Percentiles rank a stretch among this genome's conserved stretches.
phyloP scores from a whole-genome alignment of 2,329 filamentous ascomycete genomes.

The Dothistroma septosporum region DNA sequence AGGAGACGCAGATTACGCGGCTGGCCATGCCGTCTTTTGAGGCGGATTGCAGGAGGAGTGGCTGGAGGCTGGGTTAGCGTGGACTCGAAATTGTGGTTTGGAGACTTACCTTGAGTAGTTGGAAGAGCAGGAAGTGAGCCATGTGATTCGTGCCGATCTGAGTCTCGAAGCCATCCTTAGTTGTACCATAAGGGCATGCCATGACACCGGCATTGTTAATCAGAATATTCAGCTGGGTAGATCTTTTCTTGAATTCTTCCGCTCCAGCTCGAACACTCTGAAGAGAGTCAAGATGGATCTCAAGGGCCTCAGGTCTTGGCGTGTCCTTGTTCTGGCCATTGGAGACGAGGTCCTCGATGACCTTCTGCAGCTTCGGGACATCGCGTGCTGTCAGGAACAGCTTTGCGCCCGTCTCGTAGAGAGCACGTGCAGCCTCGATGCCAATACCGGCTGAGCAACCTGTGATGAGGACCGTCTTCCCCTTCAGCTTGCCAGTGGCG shows the following conservation, averaged over 20 bases:
- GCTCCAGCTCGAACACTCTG: conserved; percentile 34
- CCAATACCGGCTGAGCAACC: conserved; percentile 47
- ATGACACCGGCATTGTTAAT: conserved; percentile 39
- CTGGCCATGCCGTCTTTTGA: conserved; percentile 41
- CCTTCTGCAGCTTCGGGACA: conserved; percentile 37
- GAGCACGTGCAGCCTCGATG: conserved; percentile 43
- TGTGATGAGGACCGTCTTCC: conserved; percentile 42
- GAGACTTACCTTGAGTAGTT: conserved; percentile 41
- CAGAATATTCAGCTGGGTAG: conserved; percentile 39
- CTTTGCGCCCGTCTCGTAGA: conserved; percentile 45
- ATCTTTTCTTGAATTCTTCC: conserved; percentile 30
- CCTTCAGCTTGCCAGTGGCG: conserved; percentile 34
- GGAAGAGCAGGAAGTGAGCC: conserved; percentile 52
- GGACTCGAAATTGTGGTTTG: neutral
- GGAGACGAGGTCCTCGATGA: conserved; percentile 29
- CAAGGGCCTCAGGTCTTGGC: conserved; percentile 23
- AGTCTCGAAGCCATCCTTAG: conserved; percentile 40
- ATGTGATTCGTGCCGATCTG: conserved; percentile 53
- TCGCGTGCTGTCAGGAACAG: conserved; percentile 45
- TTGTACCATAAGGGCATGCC: conserved; percentile 37
- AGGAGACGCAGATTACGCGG: conserved; percentile 47
- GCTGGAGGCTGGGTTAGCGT: conserved; percentile 22
- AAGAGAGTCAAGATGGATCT: conserved; percentile 33
- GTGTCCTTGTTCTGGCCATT: conserved; percentile 19
- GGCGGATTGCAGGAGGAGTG: conserved; percentile 39